Conservation (phyloP, 2,329 filamentous ascomycete species). For the Epichloe baconii region DNA sequence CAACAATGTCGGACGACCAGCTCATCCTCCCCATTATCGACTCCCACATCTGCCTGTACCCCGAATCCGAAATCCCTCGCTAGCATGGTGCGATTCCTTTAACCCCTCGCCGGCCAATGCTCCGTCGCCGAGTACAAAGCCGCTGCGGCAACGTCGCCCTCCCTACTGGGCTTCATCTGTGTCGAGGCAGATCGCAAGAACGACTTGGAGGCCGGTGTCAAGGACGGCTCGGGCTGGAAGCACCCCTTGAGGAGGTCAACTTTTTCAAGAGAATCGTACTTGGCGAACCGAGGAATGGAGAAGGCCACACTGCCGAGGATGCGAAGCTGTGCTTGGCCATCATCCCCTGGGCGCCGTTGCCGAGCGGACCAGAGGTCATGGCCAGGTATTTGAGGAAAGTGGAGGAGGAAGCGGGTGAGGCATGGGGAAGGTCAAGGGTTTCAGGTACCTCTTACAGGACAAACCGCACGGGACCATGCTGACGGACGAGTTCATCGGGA, state of each 20-base stretch:
- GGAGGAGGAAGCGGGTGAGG: slow-evolving; percentile 45
- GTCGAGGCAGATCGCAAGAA: slow-evolving; percentile 69
- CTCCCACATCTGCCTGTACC: slow-evolving; percentile 84
- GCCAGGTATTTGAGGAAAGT: slow-evolving; percentile 51
- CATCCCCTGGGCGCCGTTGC: slow-evolving; percentile 77
- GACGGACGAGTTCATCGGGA: slow-evolving; percentile 48
- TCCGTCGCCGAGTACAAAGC: slow-evolving; percentile 50
- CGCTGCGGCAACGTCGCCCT: slow-evolving; percentile 27
- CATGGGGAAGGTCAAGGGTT: slow-evolving; percentile 60
- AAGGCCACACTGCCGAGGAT: slow-evolving; percentile 37
- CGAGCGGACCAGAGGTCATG: slow-evolving; percentile 47
- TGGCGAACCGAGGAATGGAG: slow-evolving; percentile 40
- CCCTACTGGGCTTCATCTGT: slow-evolving; percentile 61
- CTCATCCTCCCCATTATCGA: slow-evolving; percentile 57
- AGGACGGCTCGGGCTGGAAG: slow-evolving; percentile 45
- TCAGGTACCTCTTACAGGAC: slow-evolving; percentile 73
- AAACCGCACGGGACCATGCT: slow-evolving; percentile 56
- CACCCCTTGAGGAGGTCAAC: slow-evolving; percentile 56
- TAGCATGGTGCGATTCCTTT: slow-evolving; percentile 55
- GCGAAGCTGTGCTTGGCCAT: slow-evolving; percentile 50
- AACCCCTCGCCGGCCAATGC: slow-evolving; percentile 48
- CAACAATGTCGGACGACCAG: slow-evolving; percentile 24
- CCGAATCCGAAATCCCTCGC: slow-evolving; percentile 48
- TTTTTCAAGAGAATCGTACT: slow-evolving; percentile 55
- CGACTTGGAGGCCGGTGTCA: slow-evolving; percentile 33